These are phyloP conservation scores for Phytophthora sp. DNA, from an alignment of 352 stramenopile species.

Conservation along the genomic window DNA sequence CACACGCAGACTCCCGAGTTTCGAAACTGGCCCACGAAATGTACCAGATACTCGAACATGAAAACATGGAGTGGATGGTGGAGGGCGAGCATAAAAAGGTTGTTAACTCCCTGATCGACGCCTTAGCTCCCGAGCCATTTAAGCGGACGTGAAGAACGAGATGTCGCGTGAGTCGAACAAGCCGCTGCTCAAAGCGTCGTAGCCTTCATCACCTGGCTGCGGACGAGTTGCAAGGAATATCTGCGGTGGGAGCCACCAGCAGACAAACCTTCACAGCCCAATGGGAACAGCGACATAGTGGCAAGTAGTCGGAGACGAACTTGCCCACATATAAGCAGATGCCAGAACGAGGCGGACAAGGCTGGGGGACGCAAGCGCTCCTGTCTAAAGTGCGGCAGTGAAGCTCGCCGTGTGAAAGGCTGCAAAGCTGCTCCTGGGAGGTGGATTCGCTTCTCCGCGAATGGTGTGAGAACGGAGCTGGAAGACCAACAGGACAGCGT, in stretches of 20 bases:
- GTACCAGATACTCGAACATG: conserved; percentile 12
- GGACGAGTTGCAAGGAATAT: conserved; percentile 2
- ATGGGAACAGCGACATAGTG: not conserved
- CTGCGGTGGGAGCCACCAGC: conserved; percentile 1
- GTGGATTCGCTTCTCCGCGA: conserved; percentile 6
- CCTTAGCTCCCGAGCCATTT: not conserved
- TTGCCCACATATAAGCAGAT: not conserved
- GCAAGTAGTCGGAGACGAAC: not conserved
- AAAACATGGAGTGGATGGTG: conserved; percentile 17
- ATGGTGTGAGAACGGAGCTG: conserved; percentile 11
- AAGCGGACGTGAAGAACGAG: not conserved
- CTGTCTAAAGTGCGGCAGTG: conserved; percentile 3
- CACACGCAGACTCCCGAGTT: conserved; percentile 1
- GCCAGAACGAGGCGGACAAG: no score
- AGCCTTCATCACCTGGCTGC: conserved; percentile 14
- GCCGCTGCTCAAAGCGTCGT: conserved; percentile 7
- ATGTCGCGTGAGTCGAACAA: conserved; percentile 6
- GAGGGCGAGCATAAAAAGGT: conserved; percentile 10
- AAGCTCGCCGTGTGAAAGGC: conserved; percentile 10
- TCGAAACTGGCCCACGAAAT: conserved; percentile 16
- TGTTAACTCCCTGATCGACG: conserved; percentile 1
- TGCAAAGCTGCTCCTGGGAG: not conserved
- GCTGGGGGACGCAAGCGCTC: not conserved
- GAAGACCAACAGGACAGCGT: no score
- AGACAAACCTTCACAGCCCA: not conserved